Base-by-base conservation (phyloP, 306 rosid species). In the Aeschynomene evenia region DNA sequence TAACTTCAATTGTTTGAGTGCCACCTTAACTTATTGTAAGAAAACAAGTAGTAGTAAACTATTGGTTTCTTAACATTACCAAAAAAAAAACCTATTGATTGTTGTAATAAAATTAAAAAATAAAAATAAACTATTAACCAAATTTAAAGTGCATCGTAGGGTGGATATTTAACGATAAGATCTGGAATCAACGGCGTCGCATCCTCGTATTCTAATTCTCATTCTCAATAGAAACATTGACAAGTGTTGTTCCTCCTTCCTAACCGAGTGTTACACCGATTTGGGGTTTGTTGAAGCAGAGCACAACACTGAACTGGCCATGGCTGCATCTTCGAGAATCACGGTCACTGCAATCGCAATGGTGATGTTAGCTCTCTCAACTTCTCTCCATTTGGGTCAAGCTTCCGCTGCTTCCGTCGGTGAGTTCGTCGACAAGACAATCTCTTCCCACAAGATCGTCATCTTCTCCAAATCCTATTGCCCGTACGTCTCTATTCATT, bases 391-490 rank as follows among this genome's bases (percentile, higher is more conserved):
- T 12, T 63, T 58, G 62, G 72, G 49, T 34, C 71, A 63, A 28
- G 73, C 80, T 77, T 54, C 87, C 31, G 59, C 88, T 59, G 70
- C 96, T 3, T 10, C 82, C 1, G 63, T 71, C 9, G 75, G 85
- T 51, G 83, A 66, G 28, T 94, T 94, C 79, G 81, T 94, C 71
- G 83, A 78, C 70, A 91, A 88, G 18, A 87, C 97, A 78, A 71
- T 94, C 45, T 34, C 81, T 36, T 87, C 95, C 39, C 86, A 90
- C 89, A 79, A 81, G 29, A 85, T 90, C 79, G 97, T 82, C 80
- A 88, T 94, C 74, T 94, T 94, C 71, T 94, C 98, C 74, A 94
- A 94, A 77, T 85, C 97, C 72, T 94, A 94, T 68, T 94, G 98
- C 90, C 97, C 92, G 98, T 94, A 66, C 6, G 80, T 60, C 13